Evolutionary conservation across 2,329 filamentous ascomycete species (phyloP).

Genomic region (Calonectria naviculata): DNA sequence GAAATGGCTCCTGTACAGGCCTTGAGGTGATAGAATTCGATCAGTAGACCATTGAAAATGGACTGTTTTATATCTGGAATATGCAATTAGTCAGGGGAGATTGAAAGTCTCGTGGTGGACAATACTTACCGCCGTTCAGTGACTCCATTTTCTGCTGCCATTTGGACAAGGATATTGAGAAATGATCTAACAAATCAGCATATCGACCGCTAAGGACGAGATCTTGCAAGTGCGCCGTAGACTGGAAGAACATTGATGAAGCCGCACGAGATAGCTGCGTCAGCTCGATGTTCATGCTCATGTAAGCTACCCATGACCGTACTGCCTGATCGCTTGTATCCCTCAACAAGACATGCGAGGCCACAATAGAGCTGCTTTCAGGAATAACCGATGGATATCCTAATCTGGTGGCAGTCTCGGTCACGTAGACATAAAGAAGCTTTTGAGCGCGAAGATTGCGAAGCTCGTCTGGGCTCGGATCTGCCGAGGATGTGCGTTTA

Average conservation of each 20-base stretch:
- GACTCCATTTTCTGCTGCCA: neutral
- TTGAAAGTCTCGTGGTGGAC: neutral
- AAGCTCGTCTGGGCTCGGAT: neutral
- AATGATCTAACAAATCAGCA: neutral
- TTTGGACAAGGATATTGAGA: neutral
- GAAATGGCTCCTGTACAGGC: neutral
- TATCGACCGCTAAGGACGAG: neutral
- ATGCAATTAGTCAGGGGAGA: neutral
- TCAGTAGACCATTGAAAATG: neutral
- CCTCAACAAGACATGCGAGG: neutral
- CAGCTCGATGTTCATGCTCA: neutral
- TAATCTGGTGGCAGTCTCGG: neutral
- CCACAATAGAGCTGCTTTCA: neutral
- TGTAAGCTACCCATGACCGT: neutral
- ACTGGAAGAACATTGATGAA: neutral
- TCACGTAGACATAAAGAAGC: neutral
- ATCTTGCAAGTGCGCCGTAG: neutral
- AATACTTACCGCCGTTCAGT: neutral
- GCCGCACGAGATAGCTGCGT: neutral
- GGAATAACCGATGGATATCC: neutral
- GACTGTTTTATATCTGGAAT: neutral
- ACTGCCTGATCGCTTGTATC: neutral
- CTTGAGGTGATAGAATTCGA: neutral
- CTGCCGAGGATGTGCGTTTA: neutral
- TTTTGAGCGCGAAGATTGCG: neutral